Evolutionary conservation across 1,284 basidiomycete species (phyloP), one percentile per base, ranked within the genome.

Genomic region (Cutaneotrichosporon mucoides): DNA sequence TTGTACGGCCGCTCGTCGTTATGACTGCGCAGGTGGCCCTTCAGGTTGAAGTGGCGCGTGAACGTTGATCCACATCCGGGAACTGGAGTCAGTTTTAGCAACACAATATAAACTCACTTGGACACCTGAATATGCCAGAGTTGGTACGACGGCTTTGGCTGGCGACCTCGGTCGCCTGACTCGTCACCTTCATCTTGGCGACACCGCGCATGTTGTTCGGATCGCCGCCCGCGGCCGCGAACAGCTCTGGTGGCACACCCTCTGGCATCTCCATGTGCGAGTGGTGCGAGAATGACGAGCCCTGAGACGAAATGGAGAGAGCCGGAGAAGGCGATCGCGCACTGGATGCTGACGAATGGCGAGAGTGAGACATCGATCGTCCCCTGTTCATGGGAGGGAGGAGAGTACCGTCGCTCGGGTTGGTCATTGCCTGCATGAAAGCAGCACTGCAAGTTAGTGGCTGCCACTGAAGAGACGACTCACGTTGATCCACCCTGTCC

Each of bases 11-110:
- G 82, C 78, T 96, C 92, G 75, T 95, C 92, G 34, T 92, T 95
- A 76, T 97, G 93, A n/a, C 92, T 95, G 68, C 93, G 86, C 66
- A 97, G 77, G 80, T 97, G 94, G 53, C 94, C 93, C 86, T 81
- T 75, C 60, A 81, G 61, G 61, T 82, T 82, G 76, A 81, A 81
- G 68, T 80, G 79, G 36, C 78, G 84, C 84, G 92, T 95, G 77
- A 94, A 97, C 4, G 93, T 95, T 79, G 90, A 93, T 51, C 90
- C 90, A 79, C 93, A 97, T 11, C 92, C 93, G 11, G 92, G 92
- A 8, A 97, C 91, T 68, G 24, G 11, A 24, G 56, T 57, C 24
- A 57, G 56, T 38, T 6, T 6, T 12, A 1, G 36, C 33, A 35
- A n/a, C 16, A 6, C 37, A 41, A n/a, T 5, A 36, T 37, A 2